Evolutionary conservation across 1,139 yeast genomes (phyloP).

Genomic region (Hyphopichia pseudoburtonii): DNA sequence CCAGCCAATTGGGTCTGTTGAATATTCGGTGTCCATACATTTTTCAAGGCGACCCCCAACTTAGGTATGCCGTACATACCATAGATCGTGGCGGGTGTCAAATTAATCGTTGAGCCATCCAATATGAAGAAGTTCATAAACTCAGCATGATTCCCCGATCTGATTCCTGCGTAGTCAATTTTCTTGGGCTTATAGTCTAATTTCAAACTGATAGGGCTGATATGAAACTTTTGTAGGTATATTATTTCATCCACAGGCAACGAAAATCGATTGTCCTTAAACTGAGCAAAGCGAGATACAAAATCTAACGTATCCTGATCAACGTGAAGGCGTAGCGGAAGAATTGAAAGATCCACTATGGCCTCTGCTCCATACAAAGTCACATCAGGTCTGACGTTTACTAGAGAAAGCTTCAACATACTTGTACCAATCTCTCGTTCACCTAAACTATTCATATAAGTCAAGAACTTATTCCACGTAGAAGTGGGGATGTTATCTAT

Average conservation of each 20-base stretch:
- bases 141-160: slow-evolving; percentile 85
- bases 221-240: slow-evolving; percentile 67
- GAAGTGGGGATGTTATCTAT: slow-evolving; percentile 83
- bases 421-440: slow-evolving; percentile 69
- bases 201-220: slow-evolving; percentile 62
- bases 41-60: slow-evolving; percentile 55
- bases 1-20: slow-evolving; percentile 75
- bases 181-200: slow-evolving; percentile 92
- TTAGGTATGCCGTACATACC: slow-evolving; percentile 76
- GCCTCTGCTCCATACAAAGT: slow-evolving; percentile 70
- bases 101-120: slow-evolving; percentile 75
- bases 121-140: slow-evolving; percentile 84
- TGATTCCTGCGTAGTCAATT: slow-evolving; percentile 76
- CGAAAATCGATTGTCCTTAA: slow-evolving; percentile 69
- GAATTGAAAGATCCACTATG: slow-evolving; percentile 50
- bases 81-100: slow-evolving; percentile 62
- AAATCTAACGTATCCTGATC: slow-evolving; percentile 95
- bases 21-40: slow-evolving; percentile 86
- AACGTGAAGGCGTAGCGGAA: slow-evolving; percentile 79
- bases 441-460: slow-evolving; percentile 67
- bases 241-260: slow-evolving; percentile 61
- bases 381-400: slow-evolving; percentile 66
- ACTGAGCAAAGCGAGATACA: slow-evolving; percentile 73
- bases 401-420: slow-evolving; percentile 57
- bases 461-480: slow-evolving; percentile 85